Evolutionary conservation across 768 basidiomycete species (phyloP), one percentile per base, ranked within the genome.

Genomic region (Termitomyces sp.): DNA sequence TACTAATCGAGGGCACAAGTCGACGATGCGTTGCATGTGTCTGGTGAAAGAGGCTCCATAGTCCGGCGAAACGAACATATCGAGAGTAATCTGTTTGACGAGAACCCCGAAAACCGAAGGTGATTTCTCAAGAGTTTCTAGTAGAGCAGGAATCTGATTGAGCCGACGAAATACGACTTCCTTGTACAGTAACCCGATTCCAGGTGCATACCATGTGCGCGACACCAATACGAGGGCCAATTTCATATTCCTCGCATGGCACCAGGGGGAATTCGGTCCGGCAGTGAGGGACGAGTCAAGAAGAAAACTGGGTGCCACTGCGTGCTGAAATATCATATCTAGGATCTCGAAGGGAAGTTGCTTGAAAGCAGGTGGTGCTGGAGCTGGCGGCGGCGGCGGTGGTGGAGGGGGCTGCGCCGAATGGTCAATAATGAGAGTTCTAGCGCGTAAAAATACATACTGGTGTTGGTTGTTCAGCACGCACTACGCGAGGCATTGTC

Each of bases 181-280:
- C 46, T 66, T 59, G 51, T 71, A 73, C 4, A 72, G 59, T 34
- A 68, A 41, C 16, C 59, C 44, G 36, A 69, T 57, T 8, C 64
- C 68, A 20, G 64, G 54, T 27, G 53, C 24, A 44, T 69, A 57
- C 69, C 70, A 72, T 2, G 43, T 34, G 27, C 61, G 66, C 59
- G 67, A 73, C 14, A 72, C 71, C 12, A 59, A 32, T 14, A 61
- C 20, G 14, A 70, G 20, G 6, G 61, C 13, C 31, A 58, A 53
- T 48, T 69, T 72, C 12, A 62, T 64, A 13, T 37, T 55, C 24
- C 64, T 32, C 2, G 67, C 61, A 24, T 58, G 50, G 14, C 60
- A 64, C 68, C 69, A 71, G 0, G 65, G 41, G 2, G 68, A 66
- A 13, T 57, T 50, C 3, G 61, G 65, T 12, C 64, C 62, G 0